Evolutionary conservation across 345 rosid genomes (phyloP), one percentile per base, ranked within the genome.

Genomic region (Citrus medica): DNA sequence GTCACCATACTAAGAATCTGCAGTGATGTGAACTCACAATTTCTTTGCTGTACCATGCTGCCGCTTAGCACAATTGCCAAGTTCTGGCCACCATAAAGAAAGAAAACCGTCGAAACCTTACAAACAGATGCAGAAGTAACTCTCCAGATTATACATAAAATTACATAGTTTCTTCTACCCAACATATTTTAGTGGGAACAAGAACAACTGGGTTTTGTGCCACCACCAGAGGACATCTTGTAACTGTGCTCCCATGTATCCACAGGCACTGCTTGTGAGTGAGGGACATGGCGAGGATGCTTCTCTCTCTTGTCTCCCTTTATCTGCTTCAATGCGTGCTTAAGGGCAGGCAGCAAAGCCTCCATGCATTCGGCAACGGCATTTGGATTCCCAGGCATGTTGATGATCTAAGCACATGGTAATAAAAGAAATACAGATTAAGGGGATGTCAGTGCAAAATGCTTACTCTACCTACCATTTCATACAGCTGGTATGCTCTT

Each of bases 361-460:
- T 92, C 97, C 97, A 91, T 90, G 84, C 99, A 96, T 84, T 96
- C 99, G 0, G 91, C 95, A 33, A 89, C 97, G 0, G 98, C 98
- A 75, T 96, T 94, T 37, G 97, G 99, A 85, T 96, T 96, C 70
- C 98, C 98, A 5, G 99, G 97, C 97, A 92, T 91, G 88, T 94
- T 92, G 88, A 96, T 94, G 48, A 96, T 94, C 99, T 94, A 84
- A 33, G 78, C 17, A 79, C 33, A 60, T 24, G 46, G 27, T 19
- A 35, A 24, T 40, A 66, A 64, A 55, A 13, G 24, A 30, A 67
- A 79, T 7, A 48, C 27, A 37, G 17, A 32, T 42, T 67, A 37
- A 56, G 19, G 19, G 28, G 71, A 46, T 27, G n/a, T 9, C 58
- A 14, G 3, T 16, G 69, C 35, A 27, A 37, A 12, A 10, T 32